phyloP scores from a whole-genome alignment of 176 grass and related monocot genomes.

The Eleusine coracana region DNA sequence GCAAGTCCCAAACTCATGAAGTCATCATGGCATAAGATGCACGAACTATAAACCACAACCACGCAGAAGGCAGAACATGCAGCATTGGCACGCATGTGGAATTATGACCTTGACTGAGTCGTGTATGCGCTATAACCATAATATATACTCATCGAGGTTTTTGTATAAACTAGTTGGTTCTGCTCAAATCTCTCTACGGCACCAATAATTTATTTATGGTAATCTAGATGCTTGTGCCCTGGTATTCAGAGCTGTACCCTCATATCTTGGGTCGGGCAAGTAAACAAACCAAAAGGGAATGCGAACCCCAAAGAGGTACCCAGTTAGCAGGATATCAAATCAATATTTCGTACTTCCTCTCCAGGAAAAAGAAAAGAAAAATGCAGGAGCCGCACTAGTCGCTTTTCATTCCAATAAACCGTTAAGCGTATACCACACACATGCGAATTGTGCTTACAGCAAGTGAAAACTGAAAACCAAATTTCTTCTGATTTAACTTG shows the following conservation, averaged over 20 bases:
- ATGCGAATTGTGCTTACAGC: neutral
- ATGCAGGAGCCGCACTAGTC: neutral
- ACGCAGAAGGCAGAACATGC: constrained; percentile 45
- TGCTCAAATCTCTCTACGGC: constrained; percentile 31
- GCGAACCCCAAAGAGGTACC: neutral
- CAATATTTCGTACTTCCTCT: neutral
- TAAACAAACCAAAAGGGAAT: neutral
- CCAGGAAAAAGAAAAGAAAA: neutral
- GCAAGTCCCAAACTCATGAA: constrained; percentile 19
- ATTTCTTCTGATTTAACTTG: neutral
- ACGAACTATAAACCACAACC: neutral
- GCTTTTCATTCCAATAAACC: neutral
- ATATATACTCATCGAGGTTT: constrained; percentile 1
- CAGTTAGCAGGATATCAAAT: neutral
- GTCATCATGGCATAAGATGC: constrained; percentile 1
- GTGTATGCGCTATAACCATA: constrained; percentile 17
- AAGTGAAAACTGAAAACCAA: neutral
- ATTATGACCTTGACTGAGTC: constrained; percentile 18
- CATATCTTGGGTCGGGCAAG: constrained; percentile 30
- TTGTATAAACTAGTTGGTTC: constrained; percentile 27
- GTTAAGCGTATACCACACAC: neutral
- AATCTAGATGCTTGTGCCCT: constrained; percentile 25
- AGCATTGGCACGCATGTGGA: constrained; percentile 23
- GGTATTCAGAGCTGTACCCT: constrained; percentile 27
- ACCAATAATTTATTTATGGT: neutral